Evolutionary conservation across 352 stramenopile species (phyloP).

Genomic region (Phytophthora boehmeriae): DNA sequence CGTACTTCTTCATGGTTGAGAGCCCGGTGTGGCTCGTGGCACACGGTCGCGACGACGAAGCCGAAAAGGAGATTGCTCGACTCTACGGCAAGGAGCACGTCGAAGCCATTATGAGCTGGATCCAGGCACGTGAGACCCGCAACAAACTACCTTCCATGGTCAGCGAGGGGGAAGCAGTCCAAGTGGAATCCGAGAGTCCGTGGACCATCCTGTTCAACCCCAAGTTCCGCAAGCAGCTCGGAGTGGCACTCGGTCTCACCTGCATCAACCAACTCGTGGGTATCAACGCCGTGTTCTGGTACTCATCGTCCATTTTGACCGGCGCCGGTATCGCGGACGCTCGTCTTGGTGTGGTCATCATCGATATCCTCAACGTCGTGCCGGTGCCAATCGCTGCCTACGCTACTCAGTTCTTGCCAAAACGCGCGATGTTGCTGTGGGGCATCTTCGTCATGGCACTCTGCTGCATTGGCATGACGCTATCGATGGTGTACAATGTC

Average conservation of each 20-base stretch:
- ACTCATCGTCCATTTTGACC: constrained; percentile 61
- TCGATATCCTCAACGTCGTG: constrained; percentile 56
- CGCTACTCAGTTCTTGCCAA: constrained; percentile 34
- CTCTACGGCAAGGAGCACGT: constrained; percentile 47
- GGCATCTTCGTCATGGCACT: constrained; percentile 46
- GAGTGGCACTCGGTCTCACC: constrained; percentile 40
- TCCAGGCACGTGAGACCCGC: constrained; percentile 18
- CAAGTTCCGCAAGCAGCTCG: constrained; percentile 38
- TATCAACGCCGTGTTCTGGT: constrained; percentile 71
- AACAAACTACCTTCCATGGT: constrained; percentile 27
- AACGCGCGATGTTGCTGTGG: constrained; percentile 43
- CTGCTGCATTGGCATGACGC: constrained; percentile 43
- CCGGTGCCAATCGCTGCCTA: constrained; percentile 33
- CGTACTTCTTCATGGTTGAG: constrained; percentile 42
- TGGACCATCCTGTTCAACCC: constrained; percentile 20
- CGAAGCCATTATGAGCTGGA: constrained; percentile 30
- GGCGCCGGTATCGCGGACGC: constrained; percentile 48
- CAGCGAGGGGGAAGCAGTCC: constrained; percentile 5
- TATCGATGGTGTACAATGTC: constrained; percentile 37
- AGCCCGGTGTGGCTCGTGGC: constrained; percentile 49
- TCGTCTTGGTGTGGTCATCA: constrained; percentile 51
- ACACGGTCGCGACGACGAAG: constrained; percentile 30
- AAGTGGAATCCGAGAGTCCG: constrained; percentile 19
- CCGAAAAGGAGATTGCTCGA: constrained; percentile 27
- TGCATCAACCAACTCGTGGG: constrained; percentile 55